Evolutionary conservation across 148 eudicot species (phyloP), one percentile per base, ranked within the genome.

Genomic region (Camellia lanceoleosa): DNA sequence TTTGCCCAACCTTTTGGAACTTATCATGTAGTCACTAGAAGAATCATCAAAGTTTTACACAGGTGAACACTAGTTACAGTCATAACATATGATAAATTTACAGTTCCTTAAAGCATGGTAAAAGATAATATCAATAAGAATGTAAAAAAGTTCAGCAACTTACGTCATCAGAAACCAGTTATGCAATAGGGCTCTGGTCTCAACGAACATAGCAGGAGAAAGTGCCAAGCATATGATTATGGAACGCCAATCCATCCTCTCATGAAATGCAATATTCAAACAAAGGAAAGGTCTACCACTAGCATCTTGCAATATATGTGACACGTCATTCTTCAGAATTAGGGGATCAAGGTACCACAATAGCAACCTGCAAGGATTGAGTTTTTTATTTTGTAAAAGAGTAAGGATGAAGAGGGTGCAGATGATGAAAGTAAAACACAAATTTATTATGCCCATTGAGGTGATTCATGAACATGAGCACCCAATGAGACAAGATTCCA

Each of bases 111-210:
- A 30, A 30, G 38, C 38, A 30, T 30, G 38, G 38, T 30, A 30
- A 30, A 60, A 75, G 61, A 60, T 72, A 52, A 78, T 67, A 68
- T 78, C 56, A 19, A 58, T 12, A 2, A 51, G 43, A 46, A 67
- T 11, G 43, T 16, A 65, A 43, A 51, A 68, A 59, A 19, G n/a
- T 19, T 14, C 59, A 71, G 7, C 13, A 71, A 82, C 90, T 84
- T 87, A 90, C 93, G 88, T 88, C 68, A 67, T 38, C 69, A 90
- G 78, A 78, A 90, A 87, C 93, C 91, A 90, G 14, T 80, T 78
- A 58, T 88, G 89, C 83, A 90, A 79, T 61, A 87, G 68, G 59
- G 87, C 73, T 81, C 88, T 87, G 13, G 89, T 80, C 83, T 86
- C 89, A 46, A 82, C 74, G 77, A 88, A 90, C 88, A 88, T 83